Evolutionary conservation across 495 filamentous ascomycete genomes (phyloP).

Genomic region (Daldinia loculata): DNA sequence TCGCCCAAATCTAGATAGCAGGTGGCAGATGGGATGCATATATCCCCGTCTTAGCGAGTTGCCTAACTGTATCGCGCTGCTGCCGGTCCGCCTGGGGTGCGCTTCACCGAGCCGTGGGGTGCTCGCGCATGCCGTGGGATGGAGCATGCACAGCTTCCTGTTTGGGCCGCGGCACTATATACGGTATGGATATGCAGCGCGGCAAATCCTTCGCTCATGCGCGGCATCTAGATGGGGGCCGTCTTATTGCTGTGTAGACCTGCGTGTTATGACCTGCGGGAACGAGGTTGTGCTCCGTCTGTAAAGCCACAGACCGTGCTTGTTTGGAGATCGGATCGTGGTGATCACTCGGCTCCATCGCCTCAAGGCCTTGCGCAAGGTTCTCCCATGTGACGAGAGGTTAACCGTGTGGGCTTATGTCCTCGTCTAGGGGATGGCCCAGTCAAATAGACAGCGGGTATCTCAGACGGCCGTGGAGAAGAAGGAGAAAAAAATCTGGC

Average conservation of each 20-base stretch:
- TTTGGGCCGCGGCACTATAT: background rate
- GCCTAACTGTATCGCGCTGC: conserved; percentile 7
- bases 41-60: background rate
- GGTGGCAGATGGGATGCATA: background rate
- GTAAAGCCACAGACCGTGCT: background rate
- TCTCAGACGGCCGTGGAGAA: background rate
- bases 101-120: conserved; percentile 6
- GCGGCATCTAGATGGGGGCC: background rate
- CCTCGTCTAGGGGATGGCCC: background rate
- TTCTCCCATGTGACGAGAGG: background rate
- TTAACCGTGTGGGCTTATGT: background rate
- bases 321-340: background rate
- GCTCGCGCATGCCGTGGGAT: background rate
- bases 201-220: conserved; percentile 4
- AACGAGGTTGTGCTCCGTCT: background rate
- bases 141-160: background rate
- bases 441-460: background rate
- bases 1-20: background rate
- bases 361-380: background rate
- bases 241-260: no score
- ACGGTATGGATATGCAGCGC: background rate
- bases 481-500: background rate
- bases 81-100: background rate
- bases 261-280: background rate
- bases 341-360: no score